Evolutionary conservation across 345 rosid species (phyloP), one percentile per base, ranked within the genome.

Genomic region (Populus euphratica): DNA sequence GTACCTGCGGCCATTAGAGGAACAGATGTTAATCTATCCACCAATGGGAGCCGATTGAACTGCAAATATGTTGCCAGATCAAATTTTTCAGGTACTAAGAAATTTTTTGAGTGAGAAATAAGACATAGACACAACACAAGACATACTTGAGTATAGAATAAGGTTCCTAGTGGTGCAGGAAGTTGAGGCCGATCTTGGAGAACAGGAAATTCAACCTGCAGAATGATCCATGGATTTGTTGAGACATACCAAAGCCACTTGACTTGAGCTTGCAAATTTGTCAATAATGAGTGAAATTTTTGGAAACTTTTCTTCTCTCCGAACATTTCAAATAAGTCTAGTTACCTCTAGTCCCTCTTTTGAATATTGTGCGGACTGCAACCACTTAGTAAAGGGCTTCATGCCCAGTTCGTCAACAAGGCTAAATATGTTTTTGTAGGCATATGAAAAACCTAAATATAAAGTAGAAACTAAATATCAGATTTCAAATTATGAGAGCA

Each of bases 1-100:
- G 56, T 83, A 82, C 93, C 91, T 78, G 93, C 89, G 79, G 93
- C 87, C 88, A 88, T 81, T 73, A 90, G 83, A 63, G 92, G 87
- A 65, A 90, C 84, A 17, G 85, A 83, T 27, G 92, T 82, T 70
- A 87, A 81, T 74, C 90, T 83, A 35, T 90, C 90, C 65, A 85
- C 80, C 76, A 86, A 71, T 1, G 89, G 83, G 41, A 88, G 78
- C 75, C 82, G 82, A 76, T 77, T 52, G 77, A 87, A 91, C 92
- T 90, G 87, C 82, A 73, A 1, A 75, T 4, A 74, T 2, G 38
- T 59, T 6, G n/a, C 7, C 41, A 63, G 70, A 54, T 81, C 49
- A 56, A 41, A 41, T 17, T 69, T 72, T 43, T 33, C 25, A 78
- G 47, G 64, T 43, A 35, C 33, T 31, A 7, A 36, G n/a, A 47